phyloP scores from a whole-genome alignment of 495 filamentous ascomycete species.

The Talaromyces borbonicus region DNA sequence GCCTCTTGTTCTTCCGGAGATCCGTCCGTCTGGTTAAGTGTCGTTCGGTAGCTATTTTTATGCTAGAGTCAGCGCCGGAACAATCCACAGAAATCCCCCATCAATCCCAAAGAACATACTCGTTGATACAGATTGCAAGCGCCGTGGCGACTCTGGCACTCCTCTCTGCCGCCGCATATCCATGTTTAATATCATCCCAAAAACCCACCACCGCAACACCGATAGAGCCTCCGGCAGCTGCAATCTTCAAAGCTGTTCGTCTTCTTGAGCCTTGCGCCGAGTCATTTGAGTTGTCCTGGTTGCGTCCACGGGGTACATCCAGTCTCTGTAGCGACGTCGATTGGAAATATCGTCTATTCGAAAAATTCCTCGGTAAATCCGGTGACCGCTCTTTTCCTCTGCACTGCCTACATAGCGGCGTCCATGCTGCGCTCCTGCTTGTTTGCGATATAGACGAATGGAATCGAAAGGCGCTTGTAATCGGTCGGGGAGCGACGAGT shows the following conservation, averaged over 20 bases:
- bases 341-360: neutral
- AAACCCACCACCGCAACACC: conserved; percentile 53
- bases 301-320: neutral
- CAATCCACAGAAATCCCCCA: neutral
- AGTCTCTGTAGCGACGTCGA: neutral
- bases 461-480: neutral
- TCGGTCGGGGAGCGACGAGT: conserved; percentile 1
- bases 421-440: neutral
- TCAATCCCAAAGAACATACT: conserved; percentile 50
- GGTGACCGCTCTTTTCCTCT: neutral
- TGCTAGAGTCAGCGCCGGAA: conserved; percentile 7
- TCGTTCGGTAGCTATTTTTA: conserved; percentile 62
- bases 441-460: neutral
- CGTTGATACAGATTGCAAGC: conserved; percentile 75
- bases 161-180: conserved; percentile 62
- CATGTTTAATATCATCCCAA: conserved; percentile 62
- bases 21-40: conserved; percentile 55
- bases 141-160: conserved; percentile 70
- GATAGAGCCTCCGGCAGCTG: conserved; percentile 43
- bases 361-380: neutral
- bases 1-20: conserved; percentile 50
- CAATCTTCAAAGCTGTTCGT: conserved; percentile 31
- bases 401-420: neutral
- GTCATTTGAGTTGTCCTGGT: neutral
- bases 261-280: neutral